Base-by-base conservation (phyloP, 139 green algal genomes). In the Haematococcus lacustris region DNA sequence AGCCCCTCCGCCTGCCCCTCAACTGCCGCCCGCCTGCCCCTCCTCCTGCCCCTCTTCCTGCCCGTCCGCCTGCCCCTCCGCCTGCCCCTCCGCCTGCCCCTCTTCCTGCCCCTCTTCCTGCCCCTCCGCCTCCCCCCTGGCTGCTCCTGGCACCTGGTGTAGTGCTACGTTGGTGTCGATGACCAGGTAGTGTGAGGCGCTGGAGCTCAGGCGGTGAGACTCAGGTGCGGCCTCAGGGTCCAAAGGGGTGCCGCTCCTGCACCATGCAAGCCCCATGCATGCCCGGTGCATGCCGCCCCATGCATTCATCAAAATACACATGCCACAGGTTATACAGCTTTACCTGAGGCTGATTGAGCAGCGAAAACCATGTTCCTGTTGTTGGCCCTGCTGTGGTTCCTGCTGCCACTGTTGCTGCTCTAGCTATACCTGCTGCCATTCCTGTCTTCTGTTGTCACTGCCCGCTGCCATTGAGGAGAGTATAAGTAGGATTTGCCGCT, bases 91-190 rank as follows among this genome's bases (percentile, higher is more conserved):
- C n/a, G n/a, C n/a, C n/a, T n/a, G n/a, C n/a, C n/a, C n/a, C n/a
- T n/a, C n/a, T n/a, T n/a, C n/a, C n/a, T n/a, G n/a, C n/a, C n/a
- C n/a, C n/a, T n/a, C n/a, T n/a, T n/a, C n/a, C n/a, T n/a, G n/a
- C n/a, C n/a, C n/a, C n/a, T n/a, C n/a, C n/a, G n/a, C n/a, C n/a
- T 34, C 26, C 26, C 6, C 59, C 23, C 59, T 34, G 6, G 21
- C 59, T 21, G 13, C 9, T 64, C 30, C 62, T 33, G 61, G 0
- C 60, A 85, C 87, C 87, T 97, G 90, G 50, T 93, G 87, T 61
- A 97, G 84, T 0, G 82, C 95, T 1, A 98, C 85, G 69, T 99
- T 98, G 66, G 95, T 97, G 81, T 98, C 95, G 13, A 97, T 88
- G 30, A 98, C 78, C 39, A 97, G 71, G 75, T 97, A 97, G 66